Percentiles rank a stretch among this genome's conserved stretches.
These are phyloP conservation scores for Alternaria rosae DNA, from an alignment of 2,329 filamentous ascomycete species.

Conservation along the genomic window DNA sequence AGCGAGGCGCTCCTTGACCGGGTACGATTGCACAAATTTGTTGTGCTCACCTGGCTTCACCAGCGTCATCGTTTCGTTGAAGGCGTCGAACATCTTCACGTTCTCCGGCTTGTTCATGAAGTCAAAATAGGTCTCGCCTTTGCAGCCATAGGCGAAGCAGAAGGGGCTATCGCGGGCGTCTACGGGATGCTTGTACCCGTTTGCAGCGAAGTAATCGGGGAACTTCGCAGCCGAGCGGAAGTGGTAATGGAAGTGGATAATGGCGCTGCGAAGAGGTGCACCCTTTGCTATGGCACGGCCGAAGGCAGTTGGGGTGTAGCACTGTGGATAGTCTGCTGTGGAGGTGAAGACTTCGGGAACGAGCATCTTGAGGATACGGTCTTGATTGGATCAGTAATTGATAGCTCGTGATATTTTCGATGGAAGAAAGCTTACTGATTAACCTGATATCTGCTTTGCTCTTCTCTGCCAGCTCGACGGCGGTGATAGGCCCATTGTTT, in stretches of 20 bases:
- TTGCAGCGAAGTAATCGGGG: slow-evolving; percentile 36
- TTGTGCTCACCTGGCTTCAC: slow-evolving; percentile 3
- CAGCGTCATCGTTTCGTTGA: slow-evolving; percentile 40
- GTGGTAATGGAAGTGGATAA: slow-evolving; percentile 18
- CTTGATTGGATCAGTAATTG: background rate
- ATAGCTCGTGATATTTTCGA: accelerated
- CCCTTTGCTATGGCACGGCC: background rate
- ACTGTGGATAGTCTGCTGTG: background rate
- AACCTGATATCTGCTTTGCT: slow-evolving; percentile 9
- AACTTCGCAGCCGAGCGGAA: slow-evolving; percentile 17
- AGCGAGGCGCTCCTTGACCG: slow-evolving; percentile 18
- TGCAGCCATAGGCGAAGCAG: slow-evolving; percentile 19
- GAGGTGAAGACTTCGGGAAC: background rate
- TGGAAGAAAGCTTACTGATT: background rate
- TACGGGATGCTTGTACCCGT: slow-evolving; percentile 37
- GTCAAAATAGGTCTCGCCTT: slow-evolving; percentile 35
- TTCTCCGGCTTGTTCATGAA: slow-evolving; percentile 27
- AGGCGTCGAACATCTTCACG: slow-evolving; percentile 25
- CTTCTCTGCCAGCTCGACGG: slow-evolving; percentile 15
- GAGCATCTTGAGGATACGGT: background rate
- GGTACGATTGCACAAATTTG: slow-evolving; percentile 23
- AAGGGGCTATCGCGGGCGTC: slow-evolving; percentile 40
- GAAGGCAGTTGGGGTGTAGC: background rate
- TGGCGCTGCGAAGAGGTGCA: slow-evolving; percentile 1
- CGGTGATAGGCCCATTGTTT: slow-evolving; percentile 11